Evolutionary conservation across 108 stramenopile species (phyloP).

Genomic region (Cylindrotheca closterium): DNA sequence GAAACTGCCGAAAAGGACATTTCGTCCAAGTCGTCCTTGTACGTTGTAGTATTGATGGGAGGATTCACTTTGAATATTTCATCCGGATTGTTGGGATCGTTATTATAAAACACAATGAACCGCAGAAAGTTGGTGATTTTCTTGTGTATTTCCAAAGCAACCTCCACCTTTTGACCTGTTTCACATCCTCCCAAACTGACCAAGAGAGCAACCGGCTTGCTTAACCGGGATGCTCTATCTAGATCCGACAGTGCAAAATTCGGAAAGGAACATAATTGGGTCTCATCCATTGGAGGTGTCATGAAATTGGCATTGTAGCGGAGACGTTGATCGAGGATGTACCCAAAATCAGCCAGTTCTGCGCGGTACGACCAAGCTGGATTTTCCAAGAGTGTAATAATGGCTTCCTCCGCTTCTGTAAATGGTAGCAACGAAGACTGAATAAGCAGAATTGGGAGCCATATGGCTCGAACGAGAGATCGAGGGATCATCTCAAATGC

Average conservation of each 20-base stretch:
- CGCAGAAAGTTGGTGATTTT: slow-evolving; percentile 3
- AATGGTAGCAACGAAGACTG: not conserved
- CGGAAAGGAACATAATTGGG: slow-evolving; percentile 16
- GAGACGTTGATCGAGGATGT: not conserved
- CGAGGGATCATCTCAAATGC: too few species aligned
- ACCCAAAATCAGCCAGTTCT: slow-evolving; percentile 9
- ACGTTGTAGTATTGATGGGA: not conserved
- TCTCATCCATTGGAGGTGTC: slow-evolving; percentile 15
- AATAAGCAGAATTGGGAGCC: too few species aligned
- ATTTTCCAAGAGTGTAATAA: slow-evolving; percentile 10
- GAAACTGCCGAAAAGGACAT: slow-evolving; percentile 6
- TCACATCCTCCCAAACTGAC: slow-evolving; percentile 42
- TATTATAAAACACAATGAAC: slow-evolving; percentile 48
- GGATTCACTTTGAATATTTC: slow-evolving; percentile 4
- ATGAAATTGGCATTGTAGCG: slow-evolving; percentile 13
- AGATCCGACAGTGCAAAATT: not conserved
- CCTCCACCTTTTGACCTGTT: slow-evolving; percentile 23
- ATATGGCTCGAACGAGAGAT: too few species aligned
- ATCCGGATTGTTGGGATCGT: slow-evolving; percentile 15
- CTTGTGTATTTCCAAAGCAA: slow-evolving; percentile 27
- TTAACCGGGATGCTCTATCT: not conserved
- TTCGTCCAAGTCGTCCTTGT: not conserved
- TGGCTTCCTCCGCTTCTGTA: not conserved
- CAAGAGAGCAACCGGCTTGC: slow-evolving; percentile 32
- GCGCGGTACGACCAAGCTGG: slow-evolving; percentile 4